Conservation (phyloP, 257 asterid species). For the Salvia miltiorrhiza region DNA sequence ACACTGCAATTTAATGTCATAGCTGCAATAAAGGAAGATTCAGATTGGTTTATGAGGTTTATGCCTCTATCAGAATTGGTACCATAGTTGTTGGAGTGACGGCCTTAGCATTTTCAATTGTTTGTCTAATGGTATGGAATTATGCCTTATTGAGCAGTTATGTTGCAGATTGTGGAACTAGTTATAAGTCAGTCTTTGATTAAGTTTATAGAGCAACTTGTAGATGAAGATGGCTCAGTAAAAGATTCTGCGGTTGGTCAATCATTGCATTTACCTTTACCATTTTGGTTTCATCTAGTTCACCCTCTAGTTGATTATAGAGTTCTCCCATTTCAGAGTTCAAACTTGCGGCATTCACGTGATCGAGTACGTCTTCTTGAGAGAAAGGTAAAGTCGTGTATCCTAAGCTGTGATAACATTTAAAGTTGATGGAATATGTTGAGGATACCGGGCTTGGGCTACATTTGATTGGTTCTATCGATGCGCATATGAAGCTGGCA, state of each 20-base stretch:
- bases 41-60: constrained; percentile 64
- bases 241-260: constrained; percentile 92
- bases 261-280: constrained; percentile 5
- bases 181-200: constrained; percentile 51
- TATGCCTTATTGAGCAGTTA: constrained; percentile 20
- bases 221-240: constrained; percentile 93
- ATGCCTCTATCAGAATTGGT: constrained; percentile 91
- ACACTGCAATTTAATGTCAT: constrained; percentile 66
- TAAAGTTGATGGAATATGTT: constrained; percentile 1
- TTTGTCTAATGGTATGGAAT: constrained; percentile 10
- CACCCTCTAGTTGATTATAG: constrained; percentile 20
- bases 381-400: constrained; percentile 58
- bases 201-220: constrained; percentile 63
- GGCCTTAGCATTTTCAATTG: constrained; percentile 1
- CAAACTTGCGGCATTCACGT: constrained; percentile 74
- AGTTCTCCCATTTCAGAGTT: constrained; percentile 56
- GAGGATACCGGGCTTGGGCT: constrained; percentile 13
- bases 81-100: constrained; percentile 15
- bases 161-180: constrained; percentile 71
- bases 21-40: constrained; percentile 76
- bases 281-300: constrained; percentile 8
- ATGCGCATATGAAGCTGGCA: constrained; percentile 6
- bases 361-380: constrained; percentile 68
- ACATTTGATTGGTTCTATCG: constrained; percentile 11
- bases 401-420: not conserved